phyloP scores from a whole-genome alignment of 148 eudicot genomes.

The Talinum fruticosum region DNA sequence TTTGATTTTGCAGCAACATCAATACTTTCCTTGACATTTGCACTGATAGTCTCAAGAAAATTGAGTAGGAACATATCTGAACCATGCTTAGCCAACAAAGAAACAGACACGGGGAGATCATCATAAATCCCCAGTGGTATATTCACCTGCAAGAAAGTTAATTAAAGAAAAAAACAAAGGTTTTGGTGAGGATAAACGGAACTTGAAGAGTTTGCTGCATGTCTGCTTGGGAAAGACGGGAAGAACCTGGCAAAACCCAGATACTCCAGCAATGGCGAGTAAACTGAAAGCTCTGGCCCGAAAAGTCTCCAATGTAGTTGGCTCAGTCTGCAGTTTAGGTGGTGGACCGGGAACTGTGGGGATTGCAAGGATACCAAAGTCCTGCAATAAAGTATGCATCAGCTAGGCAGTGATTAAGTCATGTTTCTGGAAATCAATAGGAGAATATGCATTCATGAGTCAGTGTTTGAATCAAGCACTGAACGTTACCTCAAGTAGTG shows the following conservation, averaged over 20 bases:
- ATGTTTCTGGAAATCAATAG: background rate
- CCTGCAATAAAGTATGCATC: conserved; percentile 33
- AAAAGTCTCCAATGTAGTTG: conserved; percentile 56
- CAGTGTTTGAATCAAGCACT: background rate
- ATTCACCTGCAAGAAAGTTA: conserved; percentile 53
- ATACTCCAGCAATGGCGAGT: conserved; percentile 75
- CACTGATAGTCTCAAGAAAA: conserved; percentile 49
- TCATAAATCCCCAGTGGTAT: conserved; percentile 71
- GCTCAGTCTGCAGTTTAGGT: conserved; percentile 65
- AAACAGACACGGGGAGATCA: conserved; percentile 47
- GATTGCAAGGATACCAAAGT: conserved; percentile 62
- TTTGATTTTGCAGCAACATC: conserved; percentile 26
- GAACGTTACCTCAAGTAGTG: conserved; percentile 47
- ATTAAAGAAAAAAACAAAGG: background rate
- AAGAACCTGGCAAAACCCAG: conserved; percentile 88
- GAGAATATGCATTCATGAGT: background rate
- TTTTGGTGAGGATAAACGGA: background rate
- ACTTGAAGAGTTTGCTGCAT: background rate
- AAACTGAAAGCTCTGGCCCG: conserved; percentile 78
- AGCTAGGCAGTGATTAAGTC: background rate
- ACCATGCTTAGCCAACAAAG: conserved; percentile 73
- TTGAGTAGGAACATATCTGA: conserved; percentile 71
- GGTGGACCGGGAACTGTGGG: conserved; percentile 92
- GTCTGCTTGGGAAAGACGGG: conserved; percentile 1
- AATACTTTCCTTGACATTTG: conserved; percentile 43